Evolutionary conservation across 768 basidiomycete genomes (phyloP).

Genomic region (Crassisporium funariophilum): DNA sequence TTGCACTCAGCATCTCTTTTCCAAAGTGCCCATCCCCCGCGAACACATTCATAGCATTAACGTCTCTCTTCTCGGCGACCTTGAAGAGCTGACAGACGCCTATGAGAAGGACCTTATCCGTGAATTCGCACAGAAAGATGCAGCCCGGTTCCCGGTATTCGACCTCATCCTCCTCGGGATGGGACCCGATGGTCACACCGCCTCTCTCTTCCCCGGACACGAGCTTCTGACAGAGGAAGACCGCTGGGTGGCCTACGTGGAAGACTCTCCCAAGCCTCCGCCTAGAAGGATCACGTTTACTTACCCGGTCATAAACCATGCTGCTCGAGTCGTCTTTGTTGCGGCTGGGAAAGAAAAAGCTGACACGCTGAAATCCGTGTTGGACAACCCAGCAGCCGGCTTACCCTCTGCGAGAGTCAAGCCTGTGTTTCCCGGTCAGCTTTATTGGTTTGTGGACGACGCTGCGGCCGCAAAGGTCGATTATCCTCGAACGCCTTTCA

Average conservation of each 20-base stretch:
- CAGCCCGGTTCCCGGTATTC: slow-evolving; percentile 96
- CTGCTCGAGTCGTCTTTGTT: slow-evolving; percentile 86
- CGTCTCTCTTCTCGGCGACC: slow-evolving; percentile 59
- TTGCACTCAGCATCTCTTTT: slow-evolving; percentile 73
- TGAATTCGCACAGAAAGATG: slow-evolving; percentile 90
- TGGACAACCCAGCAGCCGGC: slow-evolving; percentile 79
- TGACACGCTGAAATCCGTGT: slow-evolving; percentile 67
- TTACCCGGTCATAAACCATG: slow-evolving; percentile 88
- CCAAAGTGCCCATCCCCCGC: slow-evolving; percentile 76
- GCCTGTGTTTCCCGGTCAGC: slow-evolving; percentile 76
- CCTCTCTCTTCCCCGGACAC: slow-evolving; percentile 96
- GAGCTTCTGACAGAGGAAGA: slow-evolving; percentile 79
- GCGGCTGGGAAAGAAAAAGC: slow-evolving; percentile 82
- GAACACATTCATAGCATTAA: slow-evolving; percentile 87
- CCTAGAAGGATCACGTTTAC: slow-evolving; percentile 90
- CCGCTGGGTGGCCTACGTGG: slow-evolving; percentile 93
- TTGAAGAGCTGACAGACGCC: slow-evolving; percentile 78
- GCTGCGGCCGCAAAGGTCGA: slow-evolving; percentile 68
- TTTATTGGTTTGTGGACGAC: slow-evolving; percentile 96
- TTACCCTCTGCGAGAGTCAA: slow-evolving; percentile 84
- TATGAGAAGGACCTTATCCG: slow-evolving; percentile 85
- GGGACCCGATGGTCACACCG: slow-evolving; percentile 98
- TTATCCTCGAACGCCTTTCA: slow-evolving; percentile 60
- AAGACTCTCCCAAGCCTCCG: slow-evolving; percentile 95
- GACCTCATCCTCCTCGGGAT: slow-evolving; percentile 96